phyloP scores from a whole-genome alignment of 768 basidiomycete species.

The Tulasnella sp. region DNA sequence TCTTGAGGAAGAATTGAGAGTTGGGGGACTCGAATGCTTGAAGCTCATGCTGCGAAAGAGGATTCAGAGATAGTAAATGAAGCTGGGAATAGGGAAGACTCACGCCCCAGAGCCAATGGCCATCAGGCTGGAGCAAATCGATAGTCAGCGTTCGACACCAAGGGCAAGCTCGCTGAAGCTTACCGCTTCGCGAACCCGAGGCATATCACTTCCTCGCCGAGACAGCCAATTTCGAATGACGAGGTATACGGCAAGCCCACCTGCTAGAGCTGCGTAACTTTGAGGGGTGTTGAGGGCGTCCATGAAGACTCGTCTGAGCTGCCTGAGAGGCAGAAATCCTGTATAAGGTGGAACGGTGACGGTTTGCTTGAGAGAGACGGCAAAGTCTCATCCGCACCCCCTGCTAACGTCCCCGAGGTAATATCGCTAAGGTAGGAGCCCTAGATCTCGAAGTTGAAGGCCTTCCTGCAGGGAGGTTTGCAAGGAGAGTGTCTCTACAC shows the following conservation, averaged over 20 bases:
- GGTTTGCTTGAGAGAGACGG: not conserved
- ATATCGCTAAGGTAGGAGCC: not conserved
- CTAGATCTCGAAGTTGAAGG: not conserved
- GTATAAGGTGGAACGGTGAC: not conserved
- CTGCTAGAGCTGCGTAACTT: not conserved
- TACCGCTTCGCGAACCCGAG: not conserved
- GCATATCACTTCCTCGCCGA: not conserved
- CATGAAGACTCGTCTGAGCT: not conserved
- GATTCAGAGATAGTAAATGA: not conserved
- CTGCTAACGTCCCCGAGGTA: not conserved
- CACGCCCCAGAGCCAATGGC: constrained; percentile 32
- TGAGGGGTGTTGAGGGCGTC: not conserved
- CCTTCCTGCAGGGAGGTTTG: not conserved
- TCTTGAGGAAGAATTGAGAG: constrained; percentile 32
- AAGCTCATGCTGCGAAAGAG: constrained; percentile 28
- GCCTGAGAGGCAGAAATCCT: not conserved
- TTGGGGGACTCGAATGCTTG: constrained; percentile 27
- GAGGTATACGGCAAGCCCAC: not conserved
- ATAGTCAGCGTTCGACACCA: not conserved
- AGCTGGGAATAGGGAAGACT: not conserved
- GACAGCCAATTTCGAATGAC: not conserved
- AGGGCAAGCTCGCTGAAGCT: not conserved
- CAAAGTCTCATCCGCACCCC: not conserved
- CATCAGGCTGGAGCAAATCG: not conserved
- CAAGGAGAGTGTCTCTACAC: not conserved